Percentiles rank a stretch among this genome's conserved stretches.
Conservation (phyloP, 139 green algal genomes). For the Astrephomene gubernaculifera region DNA sequence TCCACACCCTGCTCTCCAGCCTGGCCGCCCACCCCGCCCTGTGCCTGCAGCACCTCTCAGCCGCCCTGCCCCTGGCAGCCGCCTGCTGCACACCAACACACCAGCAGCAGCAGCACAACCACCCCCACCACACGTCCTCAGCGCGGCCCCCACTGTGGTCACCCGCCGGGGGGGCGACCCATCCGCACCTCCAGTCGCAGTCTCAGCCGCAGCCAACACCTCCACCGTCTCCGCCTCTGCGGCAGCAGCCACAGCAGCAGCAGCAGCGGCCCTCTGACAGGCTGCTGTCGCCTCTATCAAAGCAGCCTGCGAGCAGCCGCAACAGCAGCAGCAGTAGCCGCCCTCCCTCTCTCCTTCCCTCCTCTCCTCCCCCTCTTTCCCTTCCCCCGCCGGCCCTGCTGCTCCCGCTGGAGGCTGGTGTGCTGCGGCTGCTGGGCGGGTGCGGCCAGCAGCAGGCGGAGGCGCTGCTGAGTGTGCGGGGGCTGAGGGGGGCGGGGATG, state of each 20-base stretch:
- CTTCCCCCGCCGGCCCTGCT: neutral
- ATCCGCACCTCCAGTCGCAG: too few species aligned
- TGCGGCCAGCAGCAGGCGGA: neutral
- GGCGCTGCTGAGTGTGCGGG: neutral
- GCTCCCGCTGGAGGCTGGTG: neutral
- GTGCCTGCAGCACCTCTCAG: conserved; percentile 1
- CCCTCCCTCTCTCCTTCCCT: too few species aligned
- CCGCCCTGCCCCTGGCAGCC: neutral
- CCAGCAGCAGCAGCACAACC: neutral
- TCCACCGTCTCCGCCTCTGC: too few species aligned
- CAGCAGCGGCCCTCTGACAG: too few species aligned
- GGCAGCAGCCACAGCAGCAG: too few species aligned
- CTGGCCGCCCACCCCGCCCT: neutral
- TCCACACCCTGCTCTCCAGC: neutral
- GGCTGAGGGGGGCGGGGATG: neutral
- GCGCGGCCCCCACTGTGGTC: neutral
- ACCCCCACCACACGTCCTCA: neutral
- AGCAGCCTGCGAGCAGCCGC: too few species aligned
- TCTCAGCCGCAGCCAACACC: too few species aligned
- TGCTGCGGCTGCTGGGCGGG: conserved; percentile 16
- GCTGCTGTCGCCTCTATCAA: too few species aligned
- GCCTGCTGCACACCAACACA: neutral
- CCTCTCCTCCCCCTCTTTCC: too few species aligned
- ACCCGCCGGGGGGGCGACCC: too few species aligned
- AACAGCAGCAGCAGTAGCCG: too few species aligned